These are phyloP conservation scores for Diospyros lotus DNA, from an alignment of 148 eudicot genomes.

Conservation along the genomic window DNA sequence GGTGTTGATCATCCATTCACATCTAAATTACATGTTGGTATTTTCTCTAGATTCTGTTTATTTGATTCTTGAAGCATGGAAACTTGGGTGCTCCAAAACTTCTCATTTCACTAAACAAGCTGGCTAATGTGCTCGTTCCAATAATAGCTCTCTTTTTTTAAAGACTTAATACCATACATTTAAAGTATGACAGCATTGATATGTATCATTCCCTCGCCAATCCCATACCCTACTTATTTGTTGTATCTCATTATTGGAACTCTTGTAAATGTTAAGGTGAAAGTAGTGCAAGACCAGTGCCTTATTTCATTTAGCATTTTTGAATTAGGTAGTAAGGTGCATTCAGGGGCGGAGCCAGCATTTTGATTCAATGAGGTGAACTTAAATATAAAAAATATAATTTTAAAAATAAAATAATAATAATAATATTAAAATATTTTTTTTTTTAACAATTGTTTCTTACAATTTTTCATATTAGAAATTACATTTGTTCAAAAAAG, in stretches of 20 bases:
- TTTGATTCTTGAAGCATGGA: background rate
- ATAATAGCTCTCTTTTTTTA: no score
- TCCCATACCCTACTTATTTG: background rate
- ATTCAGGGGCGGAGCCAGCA: no score
- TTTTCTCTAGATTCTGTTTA: background rate
- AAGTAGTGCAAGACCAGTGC: background rate
- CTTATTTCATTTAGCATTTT: background rate
- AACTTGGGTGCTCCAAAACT: background rate
- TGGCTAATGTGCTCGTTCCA: background rate
- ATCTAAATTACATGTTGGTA: background rate
- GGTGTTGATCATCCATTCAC: no score
- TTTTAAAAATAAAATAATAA: no score
- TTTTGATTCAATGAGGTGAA: no score
- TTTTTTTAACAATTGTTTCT: no score
- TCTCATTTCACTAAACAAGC: background rate
- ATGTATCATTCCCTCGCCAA: no score
- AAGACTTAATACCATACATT: background rate
- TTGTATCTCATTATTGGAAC: background rate
- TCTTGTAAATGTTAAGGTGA: background rate
- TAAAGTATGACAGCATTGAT: background rate
- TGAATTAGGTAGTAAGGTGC: background rate
- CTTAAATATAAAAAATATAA: no score
- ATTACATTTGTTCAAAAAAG: no score
- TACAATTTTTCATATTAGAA: no score
- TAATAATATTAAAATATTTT: no score